These are phyloP conservation scores for Dioscorea dumetorum DNA, from an alignment of 106 monocot genomes.

Conservation along the genomic window DNA sequence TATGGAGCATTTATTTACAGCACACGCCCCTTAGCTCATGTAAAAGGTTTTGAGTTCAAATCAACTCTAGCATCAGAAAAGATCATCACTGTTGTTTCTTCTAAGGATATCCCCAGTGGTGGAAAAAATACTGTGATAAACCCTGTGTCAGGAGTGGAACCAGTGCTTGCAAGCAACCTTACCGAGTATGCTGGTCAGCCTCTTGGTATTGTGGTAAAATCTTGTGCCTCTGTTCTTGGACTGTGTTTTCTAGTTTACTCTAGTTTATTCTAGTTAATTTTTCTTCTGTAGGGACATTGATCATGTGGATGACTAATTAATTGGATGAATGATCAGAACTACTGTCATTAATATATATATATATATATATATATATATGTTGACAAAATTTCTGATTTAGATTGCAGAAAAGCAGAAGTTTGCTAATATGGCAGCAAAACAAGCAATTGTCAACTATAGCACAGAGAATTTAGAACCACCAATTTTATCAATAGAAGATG, in stretches of 20 bases:
- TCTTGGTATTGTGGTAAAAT: slow-evolving; percentile 70
- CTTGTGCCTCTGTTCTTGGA: not conserved
- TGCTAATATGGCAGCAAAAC: slow-evolving; percentile 51
- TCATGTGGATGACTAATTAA: too few relatives aligned
- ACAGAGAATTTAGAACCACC: slow-evolving; percentile 28
- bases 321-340: too few relatives aligned
- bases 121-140: slow-evolving; percentile 50
- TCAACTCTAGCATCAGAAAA: slow-evolving; percentile 35
- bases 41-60: slow-evolving; percentile 48
- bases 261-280: too few relatives aligned
- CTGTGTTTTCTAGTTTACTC: too few relatives aligned
- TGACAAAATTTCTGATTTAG: slow-evolving; percentile 18
- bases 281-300: too few relatives aligned
- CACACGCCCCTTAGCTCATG: slow-evolving; percentile 32
- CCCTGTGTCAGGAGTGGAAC: slow-evolving; percentile 38
- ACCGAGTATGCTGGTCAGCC: slow-evolving; percentile 74
- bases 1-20: slow-evolving; percentile 72
- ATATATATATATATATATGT: too few relatives aligned
- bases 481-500: slow-evolving; percentile 78
- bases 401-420: slow-evolving; percentile 61
- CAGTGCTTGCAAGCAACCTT: slow-evolving; percentile 49
- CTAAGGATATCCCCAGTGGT: slow-evolving; percentile 62
- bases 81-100: slow-evolving; percentile 28
- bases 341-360: too few relatives aligned
- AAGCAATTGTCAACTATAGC: slow-evolving; percentile 27